Evolutionary conservation across 2,329 filamentous ascomycete genomes (phyloP).

Genomic region (Tolypocladium album): DNA sequence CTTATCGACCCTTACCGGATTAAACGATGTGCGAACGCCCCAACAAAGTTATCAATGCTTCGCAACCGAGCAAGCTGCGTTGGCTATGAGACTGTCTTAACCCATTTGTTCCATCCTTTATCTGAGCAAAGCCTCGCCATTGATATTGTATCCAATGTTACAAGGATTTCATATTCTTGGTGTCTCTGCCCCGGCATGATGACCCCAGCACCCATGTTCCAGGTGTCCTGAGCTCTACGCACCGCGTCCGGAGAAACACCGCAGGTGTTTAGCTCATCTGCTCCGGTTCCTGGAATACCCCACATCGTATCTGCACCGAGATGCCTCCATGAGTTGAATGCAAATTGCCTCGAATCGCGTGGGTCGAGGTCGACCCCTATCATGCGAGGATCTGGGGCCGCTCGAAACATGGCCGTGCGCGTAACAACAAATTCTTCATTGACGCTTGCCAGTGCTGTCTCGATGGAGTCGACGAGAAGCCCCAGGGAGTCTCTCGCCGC

Average conservation of each 20-base stretch:
- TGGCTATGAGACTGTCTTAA: not conserved
- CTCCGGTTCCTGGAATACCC: slow-evolving; percentile 14
- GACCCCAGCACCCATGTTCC: slow-evolving; percentile 19
- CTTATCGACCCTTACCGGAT: not conserved
- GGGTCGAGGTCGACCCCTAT: slow-evolving; percentile 30
- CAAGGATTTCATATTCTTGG: slow-evolving; percentile 17
- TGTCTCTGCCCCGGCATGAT: slow-evolving; percentile 18
- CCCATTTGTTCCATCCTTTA: slow-evolving; percentile 16
- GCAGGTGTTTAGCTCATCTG: not conserved
- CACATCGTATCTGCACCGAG: slow-evolving; percentile 31
- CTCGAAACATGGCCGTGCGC: slow-evolving; percentile 25
- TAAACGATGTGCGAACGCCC: not conserved
- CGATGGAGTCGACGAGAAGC: slow-evolving; percentile 16
- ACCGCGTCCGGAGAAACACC: slow-evolving; percentile 15
- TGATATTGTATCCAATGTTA: slow-evolving; percentile 17
- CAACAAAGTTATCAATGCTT: not conserved
- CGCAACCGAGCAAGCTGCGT: not conserved
- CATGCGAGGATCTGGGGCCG: slow-evolving; percentile 25
- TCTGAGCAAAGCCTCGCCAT: slow-evolving; percentile 17
- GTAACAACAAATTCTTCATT: slow-evolving; percentile 28
- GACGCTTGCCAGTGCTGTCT: slow-evolving; percentile 14
- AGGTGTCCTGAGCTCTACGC: slow-evolving; percentile 16
- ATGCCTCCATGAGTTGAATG: slow-evolving; percentile 34
- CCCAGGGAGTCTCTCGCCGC: slow-evolving; percentile 11
- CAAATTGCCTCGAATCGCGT: slow-evolving; percentile 25